Conservation (phyloP, 305 asterid species). For the Solanum hybrid region DNA sequence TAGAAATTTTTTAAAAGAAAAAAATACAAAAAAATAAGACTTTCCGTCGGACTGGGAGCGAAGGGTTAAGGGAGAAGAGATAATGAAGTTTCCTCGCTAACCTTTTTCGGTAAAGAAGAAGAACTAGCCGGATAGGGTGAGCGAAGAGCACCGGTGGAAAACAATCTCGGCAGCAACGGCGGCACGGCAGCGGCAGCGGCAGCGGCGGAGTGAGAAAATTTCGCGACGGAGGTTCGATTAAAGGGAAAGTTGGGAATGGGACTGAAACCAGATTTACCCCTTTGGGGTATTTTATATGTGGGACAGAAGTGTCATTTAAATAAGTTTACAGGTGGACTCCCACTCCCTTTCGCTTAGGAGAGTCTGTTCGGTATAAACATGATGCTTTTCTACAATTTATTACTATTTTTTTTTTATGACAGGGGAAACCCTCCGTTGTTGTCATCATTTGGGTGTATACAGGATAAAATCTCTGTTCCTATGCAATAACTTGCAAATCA, state of each 20-base stretch:
- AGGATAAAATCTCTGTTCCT: accelerated
- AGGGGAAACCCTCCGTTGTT: too few species aligned
- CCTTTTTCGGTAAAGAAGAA: not conserved
- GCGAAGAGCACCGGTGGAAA: not conserved
- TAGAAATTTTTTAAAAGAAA: not conserved
- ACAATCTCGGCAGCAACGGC: not conserved
- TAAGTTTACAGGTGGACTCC: not conserved
- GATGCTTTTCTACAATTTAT: not conserved
- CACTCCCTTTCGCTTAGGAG: not conserved
- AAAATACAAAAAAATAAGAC: not conserved
- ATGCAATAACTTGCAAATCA: too few species aligned
- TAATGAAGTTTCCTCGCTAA: not conserved
- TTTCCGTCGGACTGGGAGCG: not conserved
- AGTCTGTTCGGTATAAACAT: not conserved
- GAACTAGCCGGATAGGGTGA: not conserved
- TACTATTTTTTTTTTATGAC: not conserved
- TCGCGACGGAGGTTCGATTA: not conserved
- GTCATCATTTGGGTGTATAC: too few species aligned
- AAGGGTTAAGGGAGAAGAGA: not conserved
- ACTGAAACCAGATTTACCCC: not conserved
- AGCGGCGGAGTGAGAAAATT: not conserved
- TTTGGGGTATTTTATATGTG: not conserved
- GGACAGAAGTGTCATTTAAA: not conserved
- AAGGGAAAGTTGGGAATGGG: not conserved
- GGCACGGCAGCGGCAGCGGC: not conserved